Evolutionary conservation across 768 basidiomycete genomes (phyloP), one percentile per base, ranked within the genome.

Genomic region (Trametes maxima): DNA sequence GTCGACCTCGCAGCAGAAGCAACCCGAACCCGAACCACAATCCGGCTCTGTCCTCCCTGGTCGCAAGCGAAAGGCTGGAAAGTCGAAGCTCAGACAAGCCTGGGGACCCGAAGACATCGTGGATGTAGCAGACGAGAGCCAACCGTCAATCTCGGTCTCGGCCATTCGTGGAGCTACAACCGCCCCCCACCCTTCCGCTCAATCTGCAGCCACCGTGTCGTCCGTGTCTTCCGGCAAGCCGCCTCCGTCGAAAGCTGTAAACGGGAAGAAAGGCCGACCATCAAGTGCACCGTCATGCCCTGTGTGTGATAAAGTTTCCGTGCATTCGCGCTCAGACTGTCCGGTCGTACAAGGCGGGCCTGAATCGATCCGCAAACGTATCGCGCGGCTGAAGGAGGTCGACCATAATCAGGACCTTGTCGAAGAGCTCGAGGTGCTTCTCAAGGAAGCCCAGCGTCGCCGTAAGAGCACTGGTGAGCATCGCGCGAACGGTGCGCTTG

Each of bases 301-400:
- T 42, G 72, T 84, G 21, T 87, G 86, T 69, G 70, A 73, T 19
- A 70, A 70, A 46, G 63, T 65, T 4, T 79, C 82, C 7, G 73
- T 75, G 40, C 86, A 88, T 62, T 72, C 76, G 54, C 80, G 78
- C n/a, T 75, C 76, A 51, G 70, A 69, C 45, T 88, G 86, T 68
- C 82, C 82, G 5, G 69, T 79, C 22, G 74, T 87, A 24, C 59
- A 73, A 24, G 75, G 75, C 39, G 81, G 83, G 11, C 67, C 78
- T 0, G 70, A 73, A 8, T 69, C 78, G 8, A 77, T 87, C 65
- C 75, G 73, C 62, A 72, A 71, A 51, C 82, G 84, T 54, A 69
- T 87, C 44, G 70, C 67, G 8, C 79, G 82, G 62, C 70, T 86
- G 19, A 71, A 75, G 65, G 63, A 72, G 36, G 53, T 46, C 14